Base-by-base conservation (phyloP, 306 rosid species). In the Prunus campanulata region DNA sequence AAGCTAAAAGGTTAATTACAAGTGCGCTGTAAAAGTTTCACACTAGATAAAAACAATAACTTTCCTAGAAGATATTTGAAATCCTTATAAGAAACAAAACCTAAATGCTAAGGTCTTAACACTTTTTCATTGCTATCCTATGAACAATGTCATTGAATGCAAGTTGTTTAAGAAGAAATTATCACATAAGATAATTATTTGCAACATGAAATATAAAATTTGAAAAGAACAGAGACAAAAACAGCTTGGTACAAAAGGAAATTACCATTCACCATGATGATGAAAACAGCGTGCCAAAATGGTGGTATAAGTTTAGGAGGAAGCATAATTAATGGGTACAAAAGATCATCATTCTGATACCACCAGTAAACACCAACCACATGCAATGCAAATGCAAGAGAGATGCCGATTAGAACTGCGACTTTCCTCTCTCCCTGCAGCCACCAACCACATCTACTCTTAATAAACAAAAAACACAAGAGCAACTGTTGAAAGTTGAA, bases 341-440 rank as follows among this genome's bases (percentile, higher is more conserved):
- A 67, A 29, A 92, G 88, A 84, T 92, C 93, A 74, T 88, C 97
- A 81, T 95, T 90, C 83, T 89, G 97, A 87, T 85, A 95, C 97
- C 97, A 95, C 99, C 99, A 95, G 81, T 95, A 95, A 66, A 95
- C 92, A 59, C 86, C 90, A 84, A 90, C 80, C 70, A 95, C 92
- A 50, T 95, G 99, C 74, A 86, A 77, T 12, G 88, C 71, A 76
- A 95, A 95, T 72, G 91, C 97, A 80, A 95, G 76, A 79, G 97
- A 77, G 73, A 95, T 89, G 79, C 89, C 81, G 60, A 89, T 74
- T 72, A 95, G 86, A 73, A 95, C 81, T 47, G 90, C 85, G 11
- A 90, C 71, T 78, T 89, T 95, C 85, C 99, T 95, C 87, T 95
- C 99, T 70, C 99, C 99, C 99, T 95, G 92, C 87, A 87, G 76